These are phyloP conservation scores for Sarocladium brachiariae DNA, from an alignment of 2,329 filamentous ascomycete genomes.

Conservation along the genomic window DNA sequence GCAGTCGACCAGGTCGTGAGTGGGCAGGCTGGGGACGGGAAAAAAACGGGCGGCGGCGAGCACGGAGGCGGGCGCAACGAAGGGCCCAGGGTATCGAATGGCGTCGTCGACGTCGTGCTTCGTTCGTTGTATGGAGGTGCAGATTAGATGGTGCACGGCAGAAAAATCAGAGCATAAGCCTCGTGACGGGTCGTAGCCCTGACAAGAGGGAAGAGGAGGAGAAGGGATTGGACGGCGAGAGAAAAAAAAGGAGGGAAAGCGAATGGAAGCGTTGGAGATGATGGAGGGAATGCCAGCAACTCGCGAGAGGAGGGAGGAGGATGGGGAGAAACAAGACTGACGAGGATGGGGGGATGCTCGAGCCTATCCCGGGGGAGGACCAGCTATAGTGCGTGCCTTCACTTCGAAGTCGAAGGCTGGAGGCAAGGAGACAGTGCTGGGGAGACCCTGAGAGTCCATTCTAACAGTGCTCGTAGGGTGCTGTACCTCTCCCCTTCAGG, in stretches of 20 bases:
- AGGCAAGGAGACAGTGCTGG: neutral
- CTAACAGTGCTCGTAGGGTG: neutral
- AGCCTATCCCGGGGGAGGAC: constrained; percentile 1
- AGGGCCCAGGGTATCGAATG: constrained; percentile 9
- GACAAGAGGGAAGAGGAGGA: neutral
- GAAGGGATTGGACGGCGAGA: neutral
- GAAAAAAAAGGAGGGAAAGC: constrained; percentile 1
- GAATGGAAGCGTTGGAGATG: constrained; percentile 7
- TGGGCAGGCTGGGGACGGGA: constrained; percentile 6
- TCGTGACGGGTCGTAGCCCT: constrained; percentile 4
- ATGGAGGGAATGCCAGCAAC: constrained; percentile 9
- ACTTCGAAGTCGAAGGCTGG: neutral
- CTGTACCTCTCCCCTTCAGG: too few relatives aligned
- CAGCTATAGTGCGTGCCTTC: too few relatives aligned
- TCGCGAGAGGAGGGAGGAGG: neutral
- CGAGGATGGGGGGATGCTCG: neutral
- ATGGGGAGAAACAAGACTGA: constrained; percentile 1
- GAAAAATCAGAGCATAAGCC: neutral
- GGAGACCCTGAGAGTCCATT: neutral
- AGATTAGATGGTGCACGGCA: neutral
- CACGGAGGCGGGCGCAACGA: constrained; percentile 7
- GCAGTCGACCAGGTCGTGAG: too few relatives aligned
- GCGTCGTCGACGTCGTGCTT: constrained; percentile 7
- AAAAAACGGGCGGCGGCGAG: constrained; percentile 8
- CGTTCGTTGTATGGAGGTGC: neutral